Percentiles rank a stretch among this genome's conserved stretches.
Evolutionary conservation across 2,329 filamentous ascomycete species (phyloP).

Genomic region (Polytolypa hystricis): DNA sequence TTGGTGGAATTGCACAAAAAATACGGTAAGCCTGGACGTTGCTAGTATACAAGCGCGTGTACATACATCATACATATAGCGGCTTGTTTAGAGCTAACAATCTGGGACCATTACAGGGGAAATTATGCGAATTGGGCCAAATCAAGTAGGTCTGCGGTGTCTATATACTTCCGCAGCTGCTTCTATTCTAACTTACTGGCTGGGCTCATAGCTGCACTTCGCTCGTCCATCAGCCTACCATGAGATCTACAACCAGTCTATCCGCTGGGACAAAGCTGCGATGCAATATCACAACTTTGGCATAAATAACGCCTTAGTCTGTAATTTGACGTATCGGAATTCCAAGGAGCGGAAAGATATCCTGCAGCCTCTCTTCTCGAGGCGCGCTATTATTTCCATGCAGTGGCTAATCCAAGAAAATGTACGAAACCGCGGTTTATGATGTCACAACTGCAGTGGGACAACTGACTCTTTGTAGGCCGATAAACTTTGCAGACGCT

Average conservation of each 20-base stretch:
- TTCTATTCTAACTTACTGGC: not conserved
- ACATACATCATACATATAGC: not conserved
- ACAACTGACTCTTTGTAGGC: slow-evolving; percentile 5
- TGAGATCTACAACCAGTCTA: slow-evolving; percentile 14
- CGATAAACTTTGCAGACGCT: slow-evolving; percentile 9
- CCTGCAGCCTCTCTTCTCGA: slow-evolving; percentile 13
- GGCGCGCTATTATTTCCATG: slow-evolving; percentile 11
- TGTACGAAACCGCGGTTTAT: slow-evolving; percentile 4
- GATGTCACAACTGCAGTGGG: not conserved
- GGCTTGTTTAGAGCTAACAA: not conserved
- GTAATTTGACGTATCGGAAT: slow-evolving; percentile 12
- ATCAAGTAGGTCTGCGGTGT: slow-evolving; percentile 9
- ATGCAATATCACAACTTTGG: slow-evolving; percentile 15
- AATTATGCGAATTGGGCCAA: slow-evolving; percentile 15
- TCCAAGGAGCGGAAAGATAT: slow-evolving; percentile 16
- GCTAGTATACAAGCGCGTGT: not conserved
- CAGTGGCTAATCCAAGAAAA: slow-evolving; percentile 14
- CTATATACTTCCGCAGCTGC: not conserved
- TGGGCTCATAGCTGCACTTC: slow-evolving; percentile 14
- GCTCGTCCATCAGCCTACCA: slow-evolving; percentile 12
- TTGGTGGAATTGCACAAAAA: slow-evolving; percentile 11
- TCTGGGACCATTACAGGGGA: slow-evolving; percentile 11
- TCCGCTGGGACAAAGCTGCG: slow-evolving; percentile 16
- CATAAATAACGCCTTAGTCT: slow-evolving; percentile 15
- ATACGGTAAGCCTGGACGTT: slow-evolving; percentile 10